phyloP scores from a whole-genome alignment of 163 green algal genomes.

The Coccomyxa subellipsoidea region DNA sequence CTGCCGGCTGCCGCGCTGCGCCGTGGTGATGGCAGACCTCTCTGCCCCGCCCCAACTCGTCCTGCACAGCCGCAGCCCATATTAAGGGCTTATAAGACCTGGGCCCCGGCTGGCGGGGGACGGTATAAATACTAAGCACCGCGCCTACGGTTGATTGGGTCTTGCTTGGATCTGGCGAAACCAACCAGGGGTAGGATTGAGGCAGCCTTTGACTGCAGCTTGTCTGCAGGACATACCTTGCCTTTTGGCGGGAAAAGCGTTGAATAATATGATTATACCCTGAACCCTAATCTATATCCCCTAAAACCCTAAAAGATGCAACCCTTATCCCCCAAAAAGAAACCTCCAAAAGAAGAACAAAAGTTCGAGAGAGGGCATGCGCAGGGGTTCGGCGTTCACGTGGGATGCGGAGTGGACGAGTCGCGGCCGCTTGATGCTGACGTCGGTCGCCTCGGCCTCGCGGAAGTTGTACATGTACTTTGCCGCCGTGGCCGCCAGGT shows the following conservation, averaged over 20 bases:
- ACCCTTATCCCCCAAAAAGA: neutral
- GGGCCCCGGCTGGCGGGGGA: too few species aligned
- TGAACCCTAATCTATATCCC: too few species aligned
- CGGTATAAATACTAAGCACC: too few species aligned
- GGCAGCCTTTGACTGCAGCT: too few species aligned
- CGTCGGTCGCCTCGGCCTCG: neutral
- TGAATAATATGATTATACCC: too few species aligned
- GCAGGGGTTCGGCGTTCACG: neutral
- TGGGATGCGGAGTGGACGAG: neutral
- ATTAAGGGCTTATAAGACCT: neutral
- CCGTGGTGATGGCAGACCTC: neutral
- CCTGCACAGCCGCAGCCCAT: neutral
- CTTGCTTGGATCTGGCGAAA: neutral
- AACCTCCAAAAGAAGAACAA: neutral
- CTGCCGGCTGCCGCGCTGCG: neutral
- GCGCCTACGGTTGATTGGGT: neutral
- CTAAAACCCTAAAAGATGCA: too few species aligned
- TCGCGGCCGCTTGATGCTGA: neutral
- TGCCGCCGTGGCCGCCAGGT: neutral
- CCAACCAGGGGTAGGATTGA: too few species aligned
- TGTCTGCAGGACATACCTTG: too few species aligned
- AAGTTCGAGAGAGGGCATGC: neutral
- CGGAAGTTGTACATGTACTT: slow-evolving; percentile 6
- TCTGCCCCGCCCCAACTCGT: neutral
- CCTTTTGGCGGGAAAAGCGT: too few species aligned